Evolutionary conservation across 108 stramenopile species (phyloP), one percentile per base, ranked within the genome.

Genomic region (Nitzschia inconspicua): DNA sequence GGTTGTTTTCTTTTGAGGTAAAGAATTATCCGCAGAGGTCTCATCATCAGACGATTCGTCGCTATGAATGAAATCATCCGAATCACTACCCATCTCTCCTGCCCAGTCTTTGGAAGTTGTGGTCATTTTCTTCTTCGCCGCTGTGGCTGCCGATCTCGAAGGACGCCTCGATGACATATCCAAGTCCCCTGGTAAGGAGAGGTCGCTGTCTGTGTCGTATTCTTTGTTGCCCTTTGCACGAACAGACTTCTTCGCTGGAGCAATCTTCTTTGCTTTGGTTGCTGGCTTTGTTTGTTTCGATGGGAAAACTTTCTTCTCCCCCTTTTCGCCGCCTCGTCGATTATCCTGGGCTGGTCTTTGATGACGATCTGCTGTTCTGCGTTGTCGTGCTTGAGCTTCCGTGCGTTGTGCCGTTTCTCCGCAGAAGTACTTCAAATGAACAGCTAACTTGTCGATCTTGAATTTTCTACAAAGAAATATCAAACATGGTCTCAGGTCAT

Each of bases 391-490:
- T 75, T 98, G 97, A 0, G 96, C 96, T 47, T 86, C 93, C 1
- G 95, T 97, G 30, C 88, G 86, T 67, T 88, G 76, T 7, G 95
- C 96, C 9, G 66, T 62, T 54, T 94, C 95, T 20, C 97, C 96
- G 61, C 97, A 98, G 65, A 98, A 98, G 59, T 97, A 98, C 68
- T 93, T 96, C 30, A 93, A 70, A 70, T 96, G 95, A 27, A 93
- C 80, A 4, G 75, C 76, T 11, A 96, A 72, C 47, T 94, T 96
- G 62, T 94, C 88, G 25, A 89, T 78, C 74, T 86, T 86, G 51
- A 89, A 96, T 14, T 73, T 79, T n/a, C 83, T 81, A 22, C n/a
- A n/a, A n/a, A n/a, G n/a, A n/a, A n/a, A n/a, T n/a, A n/a, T n/a
- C n/a, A n/a, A n/a, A n/a, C n/a, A n/a, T n/a, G n/a, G n/a, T n/a